Evolutionary conservation across 2,329 filamentous ascomycete genomes (phyloP).

Genomic region (Ophiosphaerella korrae): DNA sequence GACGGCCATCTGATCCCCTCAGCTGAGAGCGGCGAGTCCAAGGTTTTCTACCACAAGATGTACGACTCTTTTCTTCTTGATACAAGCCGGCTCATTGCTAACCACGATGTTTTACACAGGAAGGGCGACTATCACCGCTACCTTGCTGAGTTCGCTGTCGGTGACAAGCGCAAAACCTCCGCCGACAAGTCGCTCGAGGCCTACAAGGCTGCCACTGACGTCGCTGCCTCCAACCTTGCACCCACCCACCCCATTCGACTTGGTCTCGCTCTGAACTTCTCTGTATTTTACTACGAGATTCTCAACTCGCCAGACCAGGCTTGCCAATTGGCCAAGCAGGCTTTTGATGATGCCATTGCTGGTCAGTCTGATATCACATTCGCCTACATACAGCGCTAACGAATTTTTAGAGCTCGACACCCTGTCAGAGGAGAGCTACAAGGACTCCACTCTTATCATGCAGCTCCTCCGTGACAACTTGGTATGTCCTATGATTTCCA

Average conservation of each 20-base stretch:
- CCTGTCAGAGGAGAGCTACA: conserved; percentile 98
- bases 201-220: conserved; percentile 93
- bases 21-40: conserved; percentile 93
- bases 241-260: conserved; percentile 93
- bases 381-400: conserved; percentile 16
- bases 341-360: conserved; percentile 95
- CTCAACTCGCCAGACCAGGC: conserved; percentile 97
- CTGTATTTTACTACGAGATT: conserved; percentile 99
- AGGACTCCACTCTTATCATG: conserved; percentile 98
- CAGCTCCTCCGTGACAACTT: conserved; percentile 97
- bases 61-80: conserved; percentile 47
- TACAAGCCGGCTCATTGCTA: conserved; percentile 8
- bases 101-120: conserved; percentile 59
- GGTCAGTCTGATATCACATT: conserved; percentile 53
- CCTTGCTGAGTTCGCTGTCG: conserved; percentile 93
- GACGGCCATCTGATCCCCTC: conserved; percentile 93
- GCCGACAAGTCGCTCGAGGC: conserved; percentile 94
- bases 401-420: conserved; percentile 80
- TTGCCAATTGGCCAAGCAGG: conserved; percentile 96
- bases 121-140: conserved; percentile 99
- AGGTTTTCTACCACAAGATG: conserved; percentile 99
- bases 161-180: conserved; percentile 92
- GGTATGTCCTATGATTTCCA: conserved; percentile 54
- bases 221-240: conserved; percentile 85
- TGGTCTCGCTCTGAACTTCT: conserved; percentile 92